Evolutionary conservation across 148 eudicot genomes (phyloP).

Genomic region (Tetragonia tetragonoides): DNA sequence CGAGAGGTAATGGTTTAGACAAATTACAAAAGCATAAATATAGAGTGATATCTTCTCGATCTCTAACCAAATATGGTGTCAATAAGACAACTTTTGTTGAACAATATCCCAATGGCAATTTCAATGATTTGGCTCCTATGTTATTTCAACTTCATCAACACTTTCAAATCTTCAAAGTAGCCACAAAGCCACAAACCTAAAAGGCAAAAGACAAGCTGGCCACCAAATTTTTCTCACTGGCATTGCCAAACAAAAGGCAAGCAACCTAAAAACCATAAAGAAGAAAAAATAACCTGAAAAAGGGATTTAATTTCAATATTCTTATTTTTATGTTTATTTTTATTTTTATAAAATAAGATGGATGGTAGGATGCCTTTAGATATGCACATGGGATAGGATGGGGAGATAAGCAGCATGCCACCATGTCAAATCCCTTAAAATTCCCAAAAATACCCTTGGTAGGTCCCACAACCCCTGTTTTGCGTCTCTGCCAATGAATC

Average conservation of each 20-base stretch:
- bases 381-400: slow-evolving; percentile 7
- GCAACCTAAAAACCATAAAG: slow-evolving; percentile 6
- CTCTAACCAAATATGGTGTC: too few species aligned
- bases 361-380: not conserved
- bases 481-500: slow-evolving; percentile 27
- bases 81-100: too few species aligned
- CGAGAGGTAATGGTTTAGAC: too few species aligned
- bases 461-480: slow-evolving; percentile 16
- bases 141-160: not conserved
- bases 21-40: too few species aligned
- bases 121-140: not conserved
- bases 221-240: slow-evolving; percentile 7
- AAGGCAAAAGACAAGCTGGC: slow-evolving; percentile 19
- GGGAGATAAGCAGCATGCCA: slow-evolving; percentile 22
- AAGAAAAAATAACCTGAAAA: not conserved
- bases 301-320: not conserved
- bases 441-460: not conserved
- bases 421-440: not conserved
- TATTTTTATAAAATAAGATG: not conserved
- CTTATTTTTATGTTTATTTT: not conserved
- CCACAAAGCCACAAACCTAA: not conserved
- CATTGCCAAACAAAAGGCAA: slow-evolving; percentile 23
- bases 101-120: not conserved
- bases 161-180: too few species aligned
- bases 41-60: too few species aligned